These are phyloP conservation scores for Hydnomerulius pinastri DNA, from an alignment of 768 basidiomycete species.

Conservation along the genomic window DNA sequence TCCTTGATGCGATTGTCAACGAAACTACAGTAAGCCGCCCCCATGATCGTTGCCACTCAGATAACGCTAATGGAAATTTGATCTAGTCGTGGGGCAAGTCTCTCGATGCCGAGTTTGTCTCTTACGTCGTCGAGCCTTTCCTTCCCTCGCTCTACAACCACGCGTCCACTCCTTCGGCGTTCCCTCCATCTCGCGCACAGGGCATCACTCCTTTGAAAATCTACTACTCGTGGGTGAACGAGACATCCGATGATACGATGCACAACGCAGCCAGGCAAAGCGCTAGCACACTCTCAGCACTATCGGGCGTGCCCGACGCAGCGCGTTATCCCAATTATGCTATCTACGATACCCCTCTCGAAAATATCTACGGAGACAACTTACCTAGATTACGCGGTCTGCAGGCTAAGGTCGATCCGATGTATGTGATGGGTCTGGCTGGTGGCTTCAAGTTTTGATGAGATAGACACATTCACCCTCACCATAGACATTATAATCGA, in stretches of 20 bases:
- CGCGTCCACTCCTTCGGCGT: conserved; percentile 39
- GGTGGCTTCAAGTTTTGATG: conserved; percentile 57
- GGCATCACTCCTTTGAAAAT: conserved; percentile 47
- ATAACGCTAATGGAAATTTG: background rate
- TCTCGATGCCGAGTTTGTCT: conserved; percentile 3
- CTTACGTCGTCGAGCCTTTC: conserved; percentile 50
- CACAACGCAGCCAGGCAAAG: conserved; percentile 41
- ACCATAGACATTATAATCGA: too few species aligned
- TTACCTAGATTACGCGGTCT: conserved; percentile 34
- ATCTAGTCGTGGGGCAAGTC: conserved; percentile 12
- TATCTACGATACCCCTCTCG: conserved; percentile 47
- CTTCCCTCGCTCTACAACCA: conserved; percentile 42
- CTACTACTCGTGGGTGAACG: conserved; percentile 42
- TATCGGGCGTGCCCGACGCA: conserved; percentile 32
- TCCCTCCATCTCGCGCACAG: conserved; percentile 39
- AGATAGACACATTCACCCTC: too few species aligned
- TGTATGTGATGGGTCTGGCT: conserved; percentile 58
- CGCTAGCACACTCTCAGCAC: conserved; percentile 41
- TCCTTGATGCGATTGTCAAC: conserved; percentile 17
- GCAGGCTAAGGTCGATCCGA: conserved; percentile 51
- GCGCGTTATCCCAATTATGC: conserved; percentile 61
- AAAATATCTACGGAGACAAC: conserved; percentile 50
- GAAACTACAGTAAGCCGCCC: conserved; percentile 21
- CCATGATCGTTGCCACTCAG: background rate
- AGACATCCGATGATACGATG: conserved; percentile 39